A percentile compares a stretch with the other conserved stretches of the same genome.
phyloP scores from a whole-genome alignment of 2,329 filamentous ascomycete species.

The Cordyceps cicadae region DNA sequence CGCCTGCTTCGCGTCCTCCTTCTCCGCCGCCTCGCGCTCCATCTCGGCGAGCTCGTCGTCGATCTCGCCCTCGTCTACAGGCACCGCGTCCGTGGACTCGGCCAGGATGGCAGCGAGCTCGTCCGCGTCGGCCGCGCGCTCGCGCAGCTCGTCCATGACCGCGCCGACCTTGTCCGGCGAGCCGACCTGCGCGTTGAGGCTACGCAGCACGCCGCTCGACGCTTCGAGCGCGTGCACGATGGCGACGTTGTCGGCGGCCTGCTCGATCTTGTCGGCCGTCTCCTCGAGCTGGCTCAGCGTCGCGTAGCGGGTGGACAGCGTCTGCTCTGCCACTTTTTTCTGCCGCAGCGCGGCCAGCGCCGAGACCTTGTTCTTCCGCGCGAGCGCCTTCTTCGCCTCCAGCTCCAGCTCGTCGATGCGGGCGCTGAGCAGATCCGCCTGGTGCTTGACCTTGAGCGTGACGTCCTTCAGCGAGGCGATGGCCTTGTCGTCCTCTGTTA shows the following conservation, averaged over 20 bases:
- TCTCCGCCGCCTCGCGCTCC: conserved; percentile 49
- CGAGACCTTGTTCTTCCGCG: conserved; percentile 60
- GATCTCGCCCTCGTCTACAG: conserved; percentile 72
- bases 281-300: conserved; percentile 76
- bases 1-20: conserved; percentile 40
- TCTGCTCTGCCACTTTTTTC: conserved; percentile 73
- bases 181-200: conserved; percentile 69
- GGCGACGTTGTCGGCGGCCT: conserved; percentile 76
- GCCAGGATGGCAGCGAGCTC: conserved; percentile 73
- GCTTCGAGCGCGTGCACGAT: conserved; percentile 76
- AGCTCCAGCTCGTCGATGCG: conserved; percentile 58
- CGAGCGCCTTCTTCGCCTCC: conserved; percentile 62
- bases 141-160: conserved; percentile 64
- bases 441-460: conserved; percentile 63
- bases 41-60: conserved; percentile 80
- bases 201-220: conserved; percentile 62
- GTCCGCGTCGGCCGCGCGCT: conserved; percentile 74
- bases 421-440: conserved; percentile 57
- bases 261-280: conserved; percentile 73
- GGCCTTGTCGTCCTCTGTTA: conserved; percentile 71
- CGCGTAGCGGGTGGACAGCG: conserved; percentile 61
- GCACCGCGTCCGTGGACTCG: conserved; percentile 40
- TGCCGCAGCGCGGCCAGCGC: conserved; percentile 73
- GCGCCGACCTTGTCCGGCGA: conserved; percentile 67
- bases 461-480: conserved; percentile 79